Evolutionary conservation across 1,284 basidiomycete species (phyloP).

Genomic region (Golubevia pallescens): DNA sequence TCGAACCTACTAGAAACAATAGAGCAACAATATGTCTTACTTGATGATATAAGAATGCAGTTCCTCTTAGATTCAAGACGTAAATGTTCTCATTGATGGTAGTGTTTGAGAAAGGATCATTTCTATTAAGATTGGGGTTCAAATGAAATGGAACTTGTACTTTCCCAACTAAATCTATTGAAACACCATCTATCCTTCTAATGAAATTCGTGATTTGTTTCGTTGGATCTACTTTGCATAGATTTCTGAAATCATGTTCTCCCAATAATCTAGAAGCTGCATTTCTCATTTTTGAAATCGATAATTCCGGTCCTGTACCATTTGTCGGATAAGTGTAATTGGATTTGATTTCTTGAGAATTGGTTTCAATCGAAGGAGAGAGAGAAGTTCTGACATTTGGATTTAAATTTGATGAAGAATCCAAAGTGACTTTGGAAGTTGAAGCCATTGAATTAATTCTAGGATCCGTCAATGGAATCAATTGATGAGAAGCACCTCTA

Average conservation of each 20-base stretch:
- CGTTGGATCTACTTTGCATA: slow-evolving; percentile 90
- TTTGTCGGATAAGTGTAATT: no score
- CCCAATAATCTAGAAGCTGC: slow-evolving; percentile 79
- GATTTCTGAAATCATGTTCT: slow-evolving; percentile 93
- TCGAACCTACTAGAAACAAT: slow-evolving; percentile 84
- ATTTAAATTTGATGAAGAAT: no score
- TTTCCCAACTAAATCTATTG: slow-evolving; percentile 67
- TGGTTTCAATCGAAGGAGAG: no score
- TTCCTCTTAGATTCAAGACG: slow-evolving; percentile 85
- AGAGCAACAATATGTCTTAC: slow-evolving; percentile 94
- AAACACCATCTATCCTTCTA: slow-evolving; percentile 73
- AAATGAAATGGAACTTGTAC: slow-evolving; percentile 2
- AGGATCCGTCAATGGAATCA: slow-evolving; percentile 24
- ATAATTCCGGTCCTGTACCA: no score
- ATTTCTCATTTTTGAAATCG: slow-evolving; percentile 72
- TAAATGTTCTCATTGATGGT: no score
- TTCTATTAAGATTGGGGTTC: no score
- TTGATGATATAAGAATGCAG: slow-evolving; percentile 94
- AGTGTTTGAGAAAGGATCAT: no score
- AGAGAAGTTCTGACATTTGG: no score
- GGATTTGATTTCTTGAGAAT: no score
- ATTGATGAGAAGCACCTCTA: slow-evolving; percentile 28
- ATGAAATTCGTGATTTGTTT: slow-evolving; percentile 87
- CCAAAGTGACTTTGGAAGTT: background rate
- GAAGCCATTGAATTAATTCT: no score